phyloP scores from a whole-genome alignment of 1,284 basidiomycete species.

The Ganoderma boninense region DNA sequence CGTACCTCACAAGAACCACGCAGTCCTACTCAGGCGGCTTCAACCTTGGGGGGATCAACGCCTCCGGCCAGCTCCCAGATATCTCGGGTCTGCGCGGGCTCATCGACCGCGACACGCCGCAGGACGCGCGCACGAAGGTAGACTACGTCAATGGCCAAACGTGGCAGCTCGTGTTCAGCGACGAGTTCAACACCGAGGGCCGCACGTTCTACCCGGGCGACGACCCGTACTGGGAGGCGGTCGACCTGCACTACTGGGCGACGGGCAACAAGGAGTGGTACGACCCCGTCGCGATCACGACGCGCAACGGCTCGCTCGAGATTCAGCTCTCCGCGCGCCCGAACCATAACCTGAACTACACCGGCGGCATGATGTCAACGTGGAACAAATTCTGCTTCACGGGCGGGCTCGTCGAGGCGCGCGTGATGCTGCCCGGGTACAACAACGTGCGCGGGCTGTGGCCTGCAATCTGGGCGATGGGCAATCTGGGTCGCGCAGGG shows the following conservation, averaged over 20 bases:
- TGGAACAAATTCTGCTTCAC: constrained; percentile 98
- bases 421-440: constrained; percentile 81
- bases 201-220: constrained; percentile 10
- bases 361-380: constrained; percentile 72
- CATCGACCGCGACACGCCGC: constrained; percentile 81
- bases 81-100: constrained; percentile 72
- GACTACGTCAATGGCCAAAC: constrained; percentile 60
- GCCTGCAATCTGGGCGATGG: constrained; percentile 64
- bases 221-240: constrained; percentile 14
- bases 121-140: constrained; percentile 61
- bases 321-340: constrained; percentile 76
- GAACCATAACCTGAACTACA: constrained; percentile 80
- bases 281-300: constrained; percentile 7
- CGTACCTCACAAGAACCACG: constrained; percentile 11
- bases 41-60: constrained; percentile 84
- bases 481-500: constrained; percentile 42
- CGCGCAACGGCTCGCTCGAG: constrained; percentile 71
- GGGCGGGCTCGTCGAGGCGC: constrained; percentile 76
- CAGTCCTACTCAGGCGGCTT: constrained; percentile 69
- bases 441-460: constrained; percentile 61
- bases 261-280: constrained; percentile 12
- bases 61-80: constrained; percentile 73
- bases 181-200: constrained; percentile 7
- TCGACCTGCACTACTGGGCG: constrained; percentile 11
- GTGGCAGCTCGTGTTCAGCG: constrained; percentile 75